Evolutionary conservation across 1,284 basidiomycete genomes (phyloP).

Genomic region (Pterulicium gracile): DNA sequence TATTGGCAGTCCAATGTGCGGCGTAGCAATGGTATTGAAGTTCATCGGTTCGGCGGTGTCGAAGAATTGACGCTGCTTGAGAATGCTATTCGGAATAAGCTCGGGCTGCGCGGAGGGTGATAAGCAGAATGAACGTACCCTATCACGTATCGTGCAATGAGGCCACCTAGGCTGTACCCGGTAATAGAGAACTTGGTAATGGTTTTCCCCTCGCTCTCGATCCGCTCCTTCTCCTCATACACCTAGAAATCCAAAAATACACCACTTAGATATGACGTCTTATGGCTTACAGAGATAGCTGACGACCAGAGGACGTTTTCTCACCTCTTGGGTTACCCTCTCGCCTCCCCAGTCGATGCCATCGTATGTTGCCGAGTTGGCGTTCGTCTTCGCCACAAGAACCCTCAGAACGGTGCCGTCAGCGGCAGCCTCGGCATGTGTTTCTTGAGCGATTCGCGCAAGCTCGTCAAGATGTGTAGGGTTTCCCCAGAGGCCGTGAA

Average conservation of each 20-base stretch:
- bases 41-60: conserved; percentile 44
- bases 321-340: conserved; percentile 55
- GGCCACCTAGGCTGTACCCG: conserved; percentile 67
- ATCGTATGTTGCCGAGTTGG: conserved; percentile 47
- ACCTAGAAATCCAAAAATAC: too few relatives aligned
- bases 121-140: conserved; percentile 28
- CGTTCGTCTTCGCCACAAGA: conserved; percentile 36
- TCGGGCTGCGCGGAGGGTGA: neutral
- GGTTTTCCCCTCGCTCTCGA: conserved; percentile 39
- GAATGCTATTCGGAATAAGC: conserved; percentile 27
- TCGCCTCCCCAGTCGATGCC: conserved; percentile 58
- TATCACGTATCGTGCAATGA: conserved; percentile 54
- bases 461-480: conserved; percentile 39
- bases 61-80: conserved; percentile 48
- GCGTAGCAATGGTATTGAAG: conserved; percentile 50
- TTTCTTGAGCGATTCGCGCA: conserved; percentile 21
- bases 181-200: conserved; percentile 63
- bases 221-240: conserved; percentile 34
- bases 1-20: conserved; percentile 16
- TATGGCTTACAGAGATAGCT: too few relatives aligned
- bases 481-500: conserved; percentile 83
- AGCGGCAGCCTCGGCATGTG: conserved; percentile 11
- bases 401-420: conserved; percentile 26
- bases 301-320: conserved; percentile 9
- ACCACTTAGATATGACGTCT: too few relatives aligned